These are phyloP conservation scores for Pseudevernia furfuracea DNA, from an alignment of 495 filamentous ascomycete genomes.

Conservation along the genomic window DNA sequence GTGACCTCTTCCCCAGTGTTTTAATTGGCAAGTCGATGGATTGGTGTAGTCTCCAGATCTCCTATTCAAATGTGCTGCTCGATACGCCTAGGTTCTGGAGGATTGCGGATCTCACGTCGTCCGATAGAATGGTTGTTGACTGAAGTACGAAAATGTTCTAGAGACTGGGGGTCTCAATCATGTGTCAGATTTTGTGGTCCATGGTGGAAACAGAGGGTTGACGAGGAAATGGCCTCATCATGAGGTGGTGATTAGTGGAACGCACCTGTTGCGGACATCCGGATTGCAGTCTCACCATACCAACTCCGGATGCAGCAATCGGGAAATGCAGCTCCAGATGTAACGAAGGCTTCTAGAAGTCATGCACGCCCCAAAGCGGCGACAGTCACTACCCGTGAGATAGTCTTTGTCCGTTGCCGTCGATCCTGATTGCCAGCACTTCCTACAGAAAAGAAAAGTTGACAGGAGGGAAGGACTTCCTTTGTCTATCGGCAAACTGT, in stretches of 20 bases:
- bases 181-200: not conserved
- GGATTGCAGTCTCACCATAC: conserved; percentile 9
- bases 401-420: conserved; percentile 15
- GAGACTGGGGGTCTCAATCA: conserved; percentile 4
- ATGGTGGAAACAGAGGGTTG: not conserved
- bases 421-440: conserved; percentile 4
- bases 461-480: not conserved
- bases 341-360: conserved; percentile 3
- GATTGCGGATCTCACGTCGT: not conserved
- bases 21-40: not conserved
- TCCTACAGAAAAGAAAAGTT: not conserved
- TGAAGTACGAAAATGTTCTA: not conserved
- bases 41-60: not conserved
- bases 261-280: conserved; percentile 13
- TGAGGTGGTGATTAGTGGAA: conserved; percentile 2
- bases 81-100: not conserved
- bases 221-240: conserved; percentile 5
- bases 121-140: not conserved
- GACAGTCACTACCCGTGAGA: not conserved
- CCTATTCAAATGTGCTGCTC: not conserved
- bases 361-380: conserved; percentile 1
- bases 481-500: conserved; percentile 11
- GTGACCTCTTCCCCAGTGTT: not conserved
- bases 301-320: conserved; percentile 15
- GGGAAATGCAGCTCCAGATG: conserved; percentile 8